A percentile compares a stretch with the other conserved stretches of the same genome.
Conservation (phyloP, 345 rosid species). For the Erysimum cheiranthoides region DNA sequence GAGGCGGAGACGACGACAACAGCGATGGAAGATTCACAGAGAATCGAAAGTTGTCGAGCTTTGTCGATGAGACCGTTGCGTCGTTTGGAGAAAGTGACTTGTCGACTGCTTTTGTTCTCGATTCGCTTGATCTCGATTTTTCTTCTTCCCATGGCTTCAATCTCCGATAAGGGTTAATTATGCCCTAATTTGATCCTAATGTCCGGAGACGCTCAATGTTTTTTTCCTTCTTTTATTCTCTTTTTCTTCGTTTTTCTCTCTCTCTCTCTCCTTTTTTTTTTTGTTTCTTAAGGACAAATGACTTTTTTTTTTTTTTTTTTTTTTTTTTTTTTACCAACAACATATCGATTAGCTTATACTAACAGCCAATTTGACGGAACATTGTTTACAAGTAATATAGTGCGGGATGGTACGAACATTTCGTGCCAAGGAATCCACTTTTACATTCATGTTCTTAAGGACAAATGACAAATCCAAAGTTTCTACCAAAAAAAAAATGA, state of each 20-base stretch:
- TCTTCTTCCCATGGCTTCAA: constrained; percentile 54
- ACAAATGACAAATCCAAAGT: too few relatives aligned
- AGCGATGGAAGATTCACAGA: constrained; percentile 70
- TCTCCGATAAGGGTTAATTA: constrained; percentile 2
- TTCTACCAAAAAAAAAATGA: too few relatives aligned
- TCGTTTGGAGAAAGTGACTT: constrained; percentile 72
- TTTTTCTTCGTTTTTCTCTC: background rate
- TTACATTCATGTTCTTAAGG: too few relatives aligned
- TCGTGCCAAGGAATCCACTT: too few relatives aligned
- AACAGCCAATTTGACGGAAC: too few relatives aligned
- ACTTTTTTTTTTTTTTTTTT: too few relatives aligned
- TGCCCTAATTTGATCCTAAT: constrained; percentile 38
- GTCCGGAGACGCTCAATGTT: background rate
- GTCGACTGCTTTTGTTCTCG: constrained; percentile 68
- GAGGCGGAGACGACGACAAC: constrained; percentile 60
- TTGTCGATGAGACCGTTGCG: constrained; percentile 71
- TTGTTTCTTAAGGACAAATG: background rate
- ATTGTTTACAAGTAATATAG: too few relatives aligned
- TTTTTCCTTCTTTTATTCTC: constrained; percentile 20
- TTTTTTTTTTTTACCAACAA: too few relatives aligned
- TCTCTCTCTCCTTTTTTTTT: background rate
- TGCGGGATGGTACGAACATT: too few relatives aligned
- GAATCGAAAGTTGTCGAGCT: constrained; percentile 70
- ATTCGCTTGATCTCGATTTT: constrained; percentile 72
- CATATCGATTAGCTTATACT: too few relatives aligned